These are phyloP conservation scores for Colletotrichum endophyticum DNA, from an alignment of 2,329 filamentous ascomycete species.

Conservation along the genomic window DNA sequence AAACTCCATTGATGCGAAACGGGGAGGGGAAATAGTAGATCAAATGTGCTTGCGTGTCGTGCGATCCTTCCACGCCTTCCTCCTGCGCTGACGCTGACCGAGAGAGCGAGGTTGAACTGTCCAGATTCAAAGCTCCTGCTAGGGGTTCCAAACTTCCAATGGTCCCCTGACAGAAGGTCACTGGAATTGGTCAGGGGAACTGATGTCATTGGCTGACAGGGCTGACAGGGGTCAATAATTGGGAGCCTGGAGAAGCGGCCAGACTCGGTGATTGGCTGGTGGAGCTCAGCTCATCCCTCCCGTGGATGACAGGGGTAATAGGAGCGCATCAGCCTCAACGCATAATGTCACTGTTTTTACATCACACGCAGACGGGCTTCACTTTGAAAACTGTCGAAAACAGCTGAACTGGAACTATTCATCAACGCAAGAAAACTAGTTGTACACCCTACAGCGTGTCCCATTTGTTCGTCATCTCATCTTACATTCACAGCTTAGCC, in stretches of 20 bases:
- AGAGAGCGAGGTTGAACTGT: background rate
- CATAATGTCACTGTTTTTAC: background rate
- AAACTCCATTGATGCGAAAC: background rate
- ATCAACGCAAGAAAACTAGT: constrained; percentile 18
- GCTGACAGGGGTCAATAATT: background rate
- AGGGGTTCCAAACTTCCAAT: background rate
- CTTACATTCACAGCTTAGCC: constrained; percentile 2
- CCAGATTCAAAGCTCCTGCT: background rate
- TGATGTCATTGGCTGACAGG: constrained; percentile 1
- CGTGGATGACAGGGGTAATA: background rate
- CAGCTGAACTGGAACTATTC: background rate
- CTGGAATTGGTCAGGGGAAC: background rate
- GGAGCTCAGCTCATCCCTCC: background rate
- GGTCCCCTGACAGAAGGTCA: background rate
- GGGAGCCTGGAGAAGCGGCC: background rate
- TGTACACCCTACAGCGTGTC: background rate
- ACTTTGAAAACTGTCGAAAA: background rate
- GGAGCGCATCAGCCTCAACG: background rate
- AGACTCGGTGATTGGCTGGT: background rate
- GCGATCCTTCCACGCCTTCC: background rate
- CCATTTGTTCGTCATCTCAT: constrained; percentile 10
- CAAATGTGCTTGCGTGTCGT: background rate
- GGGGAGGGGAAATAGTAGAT: background rate
- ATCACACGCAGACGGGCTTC: background rate
- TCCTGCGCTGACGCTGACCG: background rate